A percentile compares a stretch with the other conserved stretches of the same genome.
These are phyloP conservation scores for Cyberlindnera nakhonratchasimensis DNA, from an alignment of 805 yeast genomes.

Conservation along the genomic window DNA sequence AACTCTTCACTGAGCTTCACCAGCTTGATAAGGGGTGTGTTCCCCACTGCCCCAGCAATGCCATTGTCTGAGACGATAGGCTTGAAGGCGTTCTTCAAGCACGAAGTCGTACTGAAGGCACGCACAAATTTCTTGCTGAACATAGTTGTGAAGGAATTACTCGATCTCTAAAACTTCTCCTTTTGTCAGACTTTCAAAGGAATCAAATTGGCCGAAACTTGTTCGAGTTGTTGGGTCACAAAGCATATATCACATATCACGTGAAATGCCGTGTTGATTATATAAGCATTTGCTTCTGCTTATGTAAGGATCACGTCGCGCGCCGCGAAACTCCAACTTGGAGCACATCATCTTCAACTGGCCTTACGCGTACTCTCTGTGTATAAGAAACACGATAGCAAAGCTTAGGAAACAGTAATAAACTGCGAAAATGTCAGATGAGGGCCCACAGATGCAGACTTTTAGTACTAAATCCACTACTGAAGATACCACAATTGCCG, in stretches of 20 bases:
- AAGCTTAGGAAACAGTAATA: background rate
- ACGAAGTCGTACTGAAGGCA: constrained; percentile 8
- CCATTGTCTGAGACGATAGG: constrained; percentile 69
- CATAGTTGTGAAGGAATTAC: constrained; percentile 6
- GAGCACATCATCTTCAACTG: too few relatives aligned
- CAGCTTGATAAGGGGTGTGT: constrained; percentile 76
- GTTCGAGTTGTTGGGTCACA: constrained; percentile 1
- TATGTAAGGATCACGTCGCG: constrained; percentile 2
- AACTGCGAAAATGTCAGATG: constrained; percentile 4
- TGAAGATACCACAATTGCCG: constrained; percentile 15
- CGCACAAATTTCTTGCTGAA: constrained; percentile 12
- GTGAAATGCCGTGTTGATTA: constrained; percentile 1
- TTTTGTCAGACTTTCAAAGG: background rate
- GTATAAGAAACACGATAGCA: too few relatives aligned
- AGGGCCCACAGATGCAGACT: constrained; percentile 25
- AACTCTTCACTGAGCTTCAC: constrained; percentile 51
- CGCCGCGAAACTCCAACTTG: background rate
- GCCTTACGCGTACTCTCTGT: too few relatives aligned
- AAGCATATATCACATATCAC: constrained; percentile 3
- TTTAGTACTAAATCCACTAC: constrained; percentile 11
- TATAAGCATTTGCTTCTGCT: background rate
- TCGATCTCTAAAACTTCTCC: too few relatives aligned
- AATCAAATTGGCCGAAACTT: background rate
- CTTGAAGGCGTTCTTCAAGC: constrained; percentile 13
- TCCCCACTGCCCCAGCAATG: constrained; percentile 83